Conservation (phyloP, 371 early-diverging fungal genomes). For the Dichotomocladium elegans region DNA sequence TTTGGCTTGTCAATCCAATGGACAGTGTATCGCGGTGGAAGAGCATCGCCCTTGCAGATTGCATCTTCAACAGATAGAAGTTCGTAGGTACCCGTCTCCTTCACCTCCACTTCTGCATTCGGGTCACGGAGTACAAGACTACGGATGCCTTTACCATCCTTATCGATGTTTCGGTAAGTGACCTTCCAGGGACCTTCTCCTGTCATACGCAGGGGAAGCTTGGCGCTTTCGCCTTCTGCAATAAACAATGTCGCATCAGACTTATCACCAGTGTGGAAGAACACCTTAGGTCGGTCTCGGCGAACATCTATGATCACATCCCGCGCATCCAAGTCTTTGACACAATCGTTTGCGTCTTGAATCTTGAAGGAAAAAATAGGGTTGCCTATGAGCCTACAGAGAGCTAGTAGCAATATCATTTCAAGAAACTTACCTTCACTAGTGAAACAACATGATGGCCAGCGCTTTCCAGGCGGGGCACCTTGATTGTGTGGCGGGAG, state of each 20-base stretch:
- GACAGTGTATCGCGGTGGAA: constrained; percentile 26
- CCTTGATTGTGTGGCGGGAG: constrained; percentile 23
- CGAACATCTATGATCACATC: constrained; percentile 46
- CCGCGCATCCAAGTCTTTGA: constrained; percentile 38
- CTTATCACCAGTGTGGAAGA: constrained; percentile 26
- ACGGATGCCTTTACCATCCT: constrained; percentile 13
- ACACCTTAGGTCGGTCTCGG: constrained; percentile 44
- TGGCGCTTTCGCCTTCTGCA: constrained; percentile 27
- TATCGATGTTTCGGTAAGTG: constrained; percentile 31
- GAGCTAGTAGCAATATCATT: background rate
- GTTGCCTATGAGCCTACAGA: background rate
- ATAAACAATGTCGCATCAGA: constrained; percentile 15
- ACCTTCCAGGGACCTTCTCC: constrained; percentile 49
- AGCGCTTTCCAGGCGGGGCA: constrained; percentile 34
- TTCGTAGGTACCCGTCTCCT: constrained; percentile 35
- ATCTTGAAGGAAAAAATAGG: constrained; percentile 11
- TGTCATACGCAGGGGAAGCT: constrained; percentile 36
- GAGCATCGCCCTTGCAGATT: constrained; percentile 41
- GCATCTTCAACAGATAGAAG: constrained; percentile 40
- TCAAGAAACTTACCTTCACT: constrained; percentile 19
- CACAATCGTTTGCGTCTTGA: constrained; percentile 39
- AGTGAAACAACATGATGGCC: constrained; percentile 42
- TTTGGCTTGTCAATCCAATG: constrained; percentile 40
- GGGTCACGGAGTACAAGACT: constrained; percentile 28
- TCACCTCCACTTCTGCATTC: constrained; percentile 37